These are phyloP conservation scores for Penicillium sp. DNA, from an alignment of 2,329 filamentous ascomycete genomes.

Conservation along the genomic window DNA sequence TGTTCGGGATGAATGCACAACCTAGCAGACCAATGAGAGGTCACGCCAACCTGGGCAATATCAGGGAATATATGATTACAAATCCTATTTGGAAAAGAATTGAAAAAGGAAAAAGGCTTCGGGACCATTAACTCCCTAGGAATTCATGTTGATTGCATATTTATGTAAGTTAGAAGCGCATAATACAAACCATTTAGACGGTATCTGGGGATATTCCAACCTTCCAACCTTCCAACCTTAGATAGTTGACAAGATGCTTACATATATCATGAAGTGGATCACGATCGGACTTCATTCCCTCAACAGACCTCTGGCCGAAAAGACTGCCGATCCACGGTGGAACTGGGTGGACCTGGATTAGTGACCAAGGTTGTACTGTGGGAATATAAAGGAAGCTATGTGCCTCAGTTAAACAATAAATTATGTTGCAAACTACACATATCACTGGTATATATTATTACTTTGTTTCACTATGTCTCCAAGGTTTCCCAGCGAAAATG, in stretches of 20 bases:
- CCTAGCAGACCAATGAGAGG: too few relatives aligned
- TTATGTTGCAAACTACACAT: too few relatives aligned
- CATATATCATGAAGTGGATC: not conserved
- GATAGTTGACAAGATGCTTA: not conserved
- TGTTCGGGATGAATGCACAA: too few relatives aligned
- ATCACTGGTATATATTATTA: too few relatives aligned
- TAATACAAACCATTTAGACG: not conserved
- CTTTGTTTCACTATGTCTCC: not conserved
- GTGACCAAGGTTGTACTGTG: not conserved
- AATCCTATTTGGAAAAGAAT: not conserved
- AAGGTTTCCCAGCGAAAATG: constrained; percentile 5
- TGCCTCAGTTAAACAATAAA: not conserved
- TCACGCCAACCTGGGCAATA: too few relatives aligned
- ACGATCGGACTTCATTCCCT: not conserved
- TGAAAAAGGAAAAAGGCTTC: not conserved
- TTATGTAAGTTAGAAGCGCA: not conserved
- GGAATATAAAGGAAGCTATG: not conserved
- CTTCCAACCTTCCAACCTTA: not conserved
- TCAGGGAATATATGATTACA: not conserved
- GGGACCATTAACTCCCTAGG: not conserved
- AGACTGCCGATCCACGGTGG: not conserved
- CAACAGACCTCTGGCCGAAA: not conserved
- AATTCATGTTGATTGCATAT: not conserved
- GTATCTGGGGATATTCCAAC: not conserved
- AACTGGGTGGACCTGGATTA: not conserved